phyloP scores from a whole-genome alignment of 139 green algal genomes.

The Chlorella sp. region DNA sequence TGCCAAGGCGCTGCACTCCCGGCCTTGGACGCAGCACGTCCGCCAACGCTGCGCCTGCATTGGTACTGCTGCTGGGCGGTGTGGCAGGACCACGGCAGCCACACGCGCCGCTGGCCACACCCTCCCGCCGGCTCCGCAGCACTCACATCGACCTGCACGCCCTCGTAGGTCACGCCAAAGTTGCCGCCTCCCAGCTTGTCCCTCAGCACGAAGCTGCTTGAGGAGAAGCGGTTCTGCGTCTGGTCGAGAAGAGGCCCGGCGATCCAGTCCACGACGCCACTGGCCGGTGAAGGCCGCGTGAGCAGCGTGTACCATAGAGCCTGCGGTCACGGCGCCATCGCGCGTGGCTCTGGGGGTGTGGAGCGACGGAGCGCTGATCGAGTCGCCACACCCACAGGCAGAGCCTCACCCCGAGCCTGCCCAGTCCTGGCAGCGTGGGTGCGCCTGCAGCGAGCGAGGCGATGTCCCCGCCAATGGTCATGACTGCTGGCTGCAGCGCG shows the following conservation, averaged over 20 bases:
- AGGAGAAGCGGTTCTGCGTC: constrained; percentile 27
- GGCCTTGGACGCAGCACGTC: too few relatives aligned
- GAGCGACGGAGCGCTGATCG: too few relatives aligned
- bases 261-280: constrained; percentile 60
- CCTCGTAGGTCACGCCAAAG: constrained; percentile 51
- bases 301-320: not conserved
- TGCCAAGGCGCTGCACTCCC: too few relatives aligned
- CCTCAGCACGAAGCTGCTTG: constrained; percentile 39
- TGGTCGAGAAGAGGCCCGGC: constrained; percentile 40
- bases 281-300: not conserved
- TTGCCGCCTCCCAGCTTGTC: constrained; percentile 81
- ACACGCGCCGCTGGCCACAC: too few relatives aligned
- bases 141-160: constrained; percentile 4
- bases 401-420: not conserved
- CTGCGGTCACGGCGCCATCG: not conserved
- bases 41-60: too few relatives aligned
- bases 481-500: not conserved
- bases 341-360: too few relatives aligned
- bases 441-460: not conserved
- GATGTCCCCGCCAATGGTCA: not conserved
- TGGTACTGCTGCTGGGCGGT: too few relatives aligned
- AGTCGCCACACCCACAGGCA: too few relatives aligned
- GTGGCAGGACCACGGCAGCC: too few relatives aligned
- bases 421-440: not conserved
- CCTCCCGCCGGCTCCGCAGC: not conserved